Conservation (phyloP, 1,284 basidiomycete genomes). For the Austropuccinia psidii region DNA sequence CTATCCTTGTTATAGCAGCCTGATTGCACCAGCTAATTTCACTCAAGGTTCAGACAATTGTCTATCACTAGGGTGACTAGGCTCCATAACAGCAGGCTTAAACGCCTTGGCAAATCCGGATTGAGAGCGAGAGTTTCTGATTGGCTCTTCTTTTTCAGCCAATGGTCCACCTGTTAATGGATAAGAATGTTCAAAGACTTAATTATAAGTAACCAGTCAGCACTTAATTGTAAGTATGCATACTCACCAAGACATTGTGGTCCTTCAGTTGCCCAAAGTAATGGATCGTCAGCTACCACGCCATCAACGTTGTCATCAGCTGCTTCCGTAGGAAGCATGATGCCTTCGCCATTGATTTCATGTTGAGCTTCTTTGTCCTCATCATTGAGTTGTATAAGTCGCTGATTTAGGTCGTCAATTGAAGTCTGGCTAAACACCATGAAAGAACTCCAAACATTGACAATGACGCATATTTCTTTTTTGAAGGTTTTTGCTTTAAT, state of each 20-base stretch:
- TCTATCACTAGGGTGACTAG: neutral
- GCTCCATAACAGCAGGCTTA: conserved; percentile 24
- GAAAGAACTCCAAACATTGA: conserved; percentile 93
- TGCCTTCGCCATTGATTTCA: conserved; percentile 1
- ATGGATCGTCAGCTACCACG: neutral
- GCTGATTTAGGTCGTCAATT: conserved; percentile 61
- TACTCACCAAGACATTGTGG: neutral
- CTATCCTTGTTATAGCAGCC: too few species aligned
- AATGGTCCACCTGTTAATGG: neutral
- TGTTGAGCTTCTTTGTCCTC: conserved; percentile 13
- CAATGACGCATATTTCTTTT: conserved; percentile 70
- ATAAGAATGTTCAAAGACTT: too few species aligned
- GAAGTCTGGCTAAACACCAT: conserved; percentile 64
- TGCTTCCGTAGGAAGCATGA: neutral
- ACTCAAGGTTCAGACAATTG: conserved; percentile 12
- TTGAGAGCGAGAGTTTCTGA: neutral
- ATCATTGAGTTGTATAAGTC: conserved; percentile 58
- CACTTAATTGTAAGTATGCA: neutral
- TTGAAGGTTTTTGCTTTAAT: conserved; percentile 91
- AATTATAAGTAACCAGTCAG: too few species aligned
- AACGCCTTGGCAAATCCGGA: conserved; percentile 18
- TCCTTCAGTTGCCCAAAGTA: neutral
- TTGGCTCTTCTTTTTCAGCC: neutral
- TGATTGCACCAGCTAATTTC: conserved; percentile 25
- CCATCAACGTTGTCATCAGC: conserved; percentile 21